Evolutionary conservation across 148 eudicot genomes (phyloP).

Genomic region (Rhododendron henanense): DNA sequence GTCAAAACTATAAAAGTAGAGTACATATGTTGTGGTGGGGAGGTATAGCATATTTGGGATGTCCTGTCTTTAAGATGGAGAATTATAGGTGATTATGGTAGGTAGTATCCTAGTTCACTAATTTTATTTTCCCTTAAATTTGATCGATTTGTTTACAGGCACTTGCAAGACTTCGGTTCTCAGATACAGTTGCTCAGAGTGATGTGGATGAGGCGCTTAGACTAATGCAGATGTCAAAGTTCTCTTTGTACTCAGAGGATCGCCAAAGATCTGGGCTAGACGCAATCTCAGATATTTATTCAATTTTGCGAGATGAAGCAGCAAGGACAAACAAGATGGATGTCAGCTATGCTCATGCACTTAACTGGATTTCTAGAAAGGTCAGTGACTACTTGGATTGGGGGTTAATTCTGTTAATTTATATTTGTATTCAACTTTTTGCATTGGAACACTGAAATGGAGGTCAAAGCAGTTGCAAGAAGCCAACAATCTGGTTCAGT

Average conservation of each 20-base stretch:
- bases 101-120: neutral
- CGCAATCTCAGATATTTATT: slow-evolving; percentile 94
- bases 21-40: neutral
- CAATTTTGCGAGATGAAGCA: slow-evolving; percentile 95
- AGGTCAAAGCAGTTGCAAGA: neutral
- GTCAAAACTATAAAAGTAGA: neutral
- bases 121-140: neutral
- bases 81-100: neutral
- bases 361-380: slow-evolving; percentile 99
- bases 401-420: neutral
- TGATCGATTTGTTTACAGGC: slow-evolving; percentile 45
- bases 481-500: neutral
- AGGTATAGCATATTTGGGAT: neutral
- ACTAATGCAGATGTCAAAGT: slow-evolving; percentile 96
- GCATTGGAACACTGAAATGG: neutral
- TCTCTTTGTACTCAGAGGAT: slow-evolving; percentile 96
- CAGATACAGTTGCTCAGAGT: slow-evolving; percentile 82
- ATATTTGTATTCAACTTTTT: neutral
- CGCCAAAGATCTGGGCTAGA: slow-evolving; percentile 94
- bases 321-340: slow-evolving; percentile 75
- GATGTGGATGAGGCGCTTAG: slow-evolving; percentile 96
- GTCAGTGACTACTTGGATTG: slow-evolving; percentile 31
- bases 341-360: slow-evolving; percentile 88
- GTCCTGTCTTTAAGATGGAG: neutral
- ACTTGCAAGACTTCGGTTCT: slow-evolving; percentile 93